phyloP scores from a whole-genome alignment of 2,329 filamentous ascomycete genomes.

The Phyllosticta citriasiana region DNA sequence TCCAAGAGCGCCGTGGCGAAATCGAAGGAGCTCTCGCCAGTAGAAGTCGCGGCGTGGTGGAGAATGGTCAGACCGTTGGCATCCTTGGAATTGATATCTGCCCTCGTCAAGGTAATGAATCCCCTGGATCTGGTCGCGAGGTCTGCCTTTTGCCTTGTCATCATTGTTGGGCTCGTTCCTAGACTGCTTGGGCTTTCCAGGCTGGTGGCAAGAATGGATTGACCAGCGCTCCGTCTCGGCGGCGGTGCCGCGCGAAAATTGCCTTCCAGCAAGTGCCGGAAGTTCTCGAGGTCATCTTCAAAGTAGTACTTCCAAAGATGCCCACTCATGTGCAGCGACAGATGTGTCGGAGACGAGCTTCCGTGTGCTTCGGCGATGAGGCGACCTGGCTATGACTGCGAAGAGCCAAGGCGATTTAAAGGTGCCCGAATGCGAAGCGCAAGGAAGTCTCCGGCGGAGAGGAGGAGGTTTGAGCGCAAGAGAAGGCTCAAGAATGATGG shows the following conservation, averaged over 20 bases:
- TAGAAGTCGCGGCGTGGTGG: constrained; percentile 73
- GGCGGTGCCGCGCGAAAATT: constrained; percentile 44
- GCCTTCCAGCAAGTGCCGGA: constrained; percentile 77
- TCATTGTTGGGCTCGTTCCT: constrained; percentile 35
- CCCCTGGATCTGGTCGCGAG: constrained; percentile 20
- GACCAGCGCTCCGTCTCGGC: constrained; percentile 33
- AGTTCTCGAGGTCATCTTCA: constrained; percentile 94
- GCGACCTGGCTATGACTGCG: constrained; percentile 85
- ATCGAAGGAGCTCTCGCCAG: constrained; percentile 53
- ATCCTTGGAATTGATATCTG: constrained; percentile 80
- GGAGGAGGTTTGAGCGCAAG: constrained; percentile 1
- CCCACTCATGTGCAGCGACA: constrained; percentile 69
- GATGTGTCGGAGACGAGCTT: constrained; percentile 22
- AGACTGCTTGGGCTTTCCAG: constrained; percentile 33
- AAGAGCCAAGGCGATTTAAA: constrained; percentile 86
- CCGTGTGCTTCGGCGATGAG: constrained; percentile 42
- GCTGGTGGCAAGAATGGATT: constrained; percentile 1
- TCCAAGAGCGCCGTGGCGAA: constrained; percentile 75
- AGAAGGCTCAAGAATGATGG: constrained; percentile 6
- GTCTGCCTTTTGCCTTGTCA: constrained; percentile 25
- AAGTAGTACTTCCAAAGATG: constrained; percentile 94
- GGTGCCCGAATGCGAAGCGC: constrained; percentile 47
- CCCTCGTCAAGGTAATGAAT: constrained; percentile 37
- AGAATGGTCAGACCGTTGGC: constrained; percentile 71
- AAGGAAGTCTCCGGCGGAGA: constrained; percentile 29